phyloP scores from a whole-genome alignment of 2,329 filamentous ascomycete genomes.

The Botrytis tulipae region DNA sequence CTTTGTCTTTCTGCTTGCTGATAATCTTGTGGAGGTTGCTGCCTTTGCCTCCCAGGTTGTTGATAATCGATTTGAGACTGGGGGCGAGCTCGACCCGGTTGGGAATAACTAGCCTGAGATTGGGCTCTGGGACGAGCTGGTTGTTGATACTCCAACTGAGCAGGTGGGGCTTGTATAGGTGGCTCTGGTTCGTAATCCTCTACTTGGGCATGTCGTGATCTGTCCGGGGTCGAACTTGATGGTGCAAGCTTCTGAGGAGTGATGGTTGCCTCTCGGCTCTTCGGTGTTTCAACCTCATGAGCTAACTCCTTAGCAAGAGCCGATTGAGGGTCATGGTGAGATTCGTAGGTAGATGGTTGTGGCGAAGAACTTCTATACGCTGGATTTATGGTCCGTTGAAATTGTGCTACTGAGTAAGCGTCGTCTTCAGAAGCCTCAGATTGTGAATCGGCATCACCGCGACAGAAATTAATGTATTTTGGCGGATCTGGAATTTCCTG shows the following conservation, averaged over 20 bases:
- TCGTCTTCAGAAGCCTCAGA: slow-evolving; percentile 86
- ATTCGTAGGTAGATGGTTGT: slow-evolving; percentile 88
- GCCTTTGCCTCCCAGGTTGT: slow-evolving; percentile 16
- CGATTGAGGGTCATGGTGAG: slow-evolving; percentile 83
- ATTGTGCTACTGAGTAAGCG: slow-evolving; percentile 91
- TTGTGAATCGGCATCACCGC: slow-evolving; percentile 79
- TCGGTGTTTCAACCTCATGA: slow-evolving; percentile 48
- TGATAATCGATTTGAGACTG: slow-evolving; percentile 20
- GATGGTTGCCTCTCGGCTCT: slow-evolving; percentile 47
- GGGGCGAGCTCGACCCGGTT: slow-evolving; percentile 6
- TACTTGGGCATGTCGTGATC: slow-evolving; percentile 27
- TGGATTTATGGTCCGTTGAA: slow-evolving; percentile 91
- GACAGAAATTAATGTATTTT: slow-evolving; percentile 98
- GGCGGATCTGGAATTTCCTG: slow-evolving; percentile 97
- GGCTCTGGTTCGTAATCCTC: slow-evolving; percentile 38
- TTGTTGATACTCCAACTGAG: slow-evolving; percentile 16
- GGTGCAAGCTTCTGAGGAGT: slow-evolving; percentile 50
- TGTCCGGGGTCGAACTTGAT: slow-evolving; percentile 28
- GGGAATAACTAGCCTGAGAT: slow-evolving; percentile 19
- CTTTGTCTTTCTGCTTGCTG: slow-evolving; percentile 18
- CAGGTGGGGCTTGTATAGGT: slow-evolving; percentile 22
- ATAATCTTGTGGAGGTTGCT: slow-evolving; percentile 16
- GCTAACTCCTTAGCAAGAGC: slow-evolving; percentile 68
- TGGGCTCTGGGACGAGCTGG: slow-evolving; percentile 16
- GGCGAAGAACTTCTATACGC: slow-evolving; percentile 95